phyloP scores from a whole-genome alignment of 371 early-diverging fungal species.

The Aphelidium insulamus region DNA sequence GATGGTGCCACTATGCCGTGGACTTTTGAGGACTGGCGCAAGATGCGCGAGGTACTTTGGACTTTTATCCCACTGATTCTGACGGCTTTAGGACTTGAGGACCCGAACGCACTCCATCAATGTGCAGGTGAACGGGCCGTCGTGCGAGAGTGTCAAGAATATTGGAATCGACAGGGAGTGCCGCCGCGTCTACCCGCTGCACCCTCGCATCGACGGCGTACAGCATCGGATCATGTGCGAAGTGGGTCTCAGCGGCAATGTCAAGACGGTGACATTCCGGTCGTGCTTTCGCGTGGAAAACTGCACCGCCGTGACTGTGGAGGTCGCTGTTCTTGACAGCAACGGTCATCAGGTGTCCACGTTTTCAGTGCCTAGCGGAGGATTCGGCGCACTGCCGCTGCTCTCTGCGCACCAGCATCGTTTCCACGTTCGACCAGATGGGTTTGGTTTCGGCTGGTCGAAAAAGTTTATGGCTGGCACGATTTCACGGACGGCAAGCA shows the following conservation, averaged over 20 bases:
- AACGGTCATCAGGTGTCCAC: conserved; percentile 23
- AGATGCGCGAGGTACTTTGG: conserved; percentile 47
- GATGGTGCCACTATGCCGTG: conserved; percentile 60
- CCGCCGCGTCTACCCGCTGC: conserved; percentile 39
- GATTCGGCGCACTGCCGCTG: conserved; percentile 66
- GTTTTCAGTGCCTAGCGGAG: conserved; percentile 39
- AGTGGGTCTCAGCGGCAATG: conserved; percentile 52
- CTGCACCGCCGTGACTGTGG: conserved; percentile 47
- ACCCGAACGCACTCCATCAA: conserved; percentile 44
- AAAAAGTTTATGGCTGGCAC: conserved; percentile 9
- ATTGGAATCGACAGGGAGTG: conserved; percentile 76
- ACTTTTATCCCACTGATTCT: not conserved
- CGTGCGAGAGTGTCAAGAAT: conserved; percentile 74
- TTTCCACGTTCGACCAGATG: conserved; percentile 60
- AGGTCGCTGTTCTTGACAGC: conserved; percentile 48
- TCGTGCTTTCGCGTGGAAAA: conserved; percentile 64
- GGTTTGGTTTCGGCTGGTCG: conserved; percentile 64
- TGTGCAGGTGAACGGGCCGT: conserved; percentile 57
- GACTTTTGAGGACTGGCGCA: conserved; percentile 91
- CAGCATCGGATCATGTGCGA: conserved; percentile 68
- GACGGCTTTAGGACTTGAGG: conserved; percentile 1
- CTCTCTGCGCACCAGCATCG: conserved; percentile 50
- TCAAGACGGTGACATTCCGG: conserved; percentile 79
- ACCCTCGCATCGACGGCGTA: conserved; percentile 51
- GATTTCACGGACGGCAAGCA: conserved; percentile 20